phyloP scores from a whole-genome alignment of 2,329 filamentous ascomycete species.

The Golovinomyces cichoracearum region DNA sequence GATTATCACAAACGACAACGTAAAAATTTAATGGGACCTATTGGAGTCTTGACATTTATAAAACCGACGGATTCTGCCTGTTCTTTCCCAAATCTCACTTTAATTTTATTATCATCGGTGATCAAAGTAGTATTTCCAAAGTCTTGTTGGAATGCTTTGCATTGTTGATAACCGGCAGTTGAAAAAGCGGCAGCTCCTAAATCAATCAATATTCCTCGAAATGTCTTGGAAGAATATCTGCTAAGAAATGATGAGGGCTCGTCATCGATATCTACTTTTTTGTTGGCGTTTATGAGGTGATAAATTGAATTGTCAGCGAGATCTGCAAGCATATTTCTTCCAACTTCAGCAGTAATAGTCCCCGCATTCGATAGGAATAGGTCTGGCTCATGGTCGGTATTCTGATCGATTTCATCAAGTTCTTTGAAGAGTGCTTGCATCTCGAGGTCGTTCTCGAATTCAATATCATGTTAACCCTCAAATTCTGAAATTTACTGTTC shows the following conservation, averaged over 20 bases:
- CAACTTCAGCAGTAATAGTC: not conserved
- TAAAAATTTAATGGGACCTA: not conserved
- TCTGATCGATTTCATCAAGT: not conserved
- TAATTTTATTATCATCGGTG: slow-evolving; percentile 1
- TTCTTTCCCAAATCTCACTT: not conserved
- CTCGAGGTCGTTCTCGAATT: not conserved
- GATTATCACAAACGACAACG: not conserved
- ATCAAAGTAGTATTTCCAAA: not conserved
- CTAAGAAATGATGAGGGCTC: slow-evolving; percentile 1
- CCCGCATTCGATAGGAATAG: not conserved
- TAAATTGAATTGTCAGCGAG: not conserved
- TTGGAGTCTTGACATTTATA: slow-evolving; percentile 1
- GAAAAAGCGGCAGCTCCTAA: not conserved
- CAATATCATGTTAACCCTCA: not conserved
- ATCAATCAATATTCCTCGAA: slow-evolving; percentile 1
- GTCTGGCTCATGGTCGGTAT: not conserved
- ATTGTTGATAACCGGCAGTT: not conserved
- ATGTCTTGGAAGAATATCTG: not conserved
- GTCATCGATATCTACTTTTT: not conserved
- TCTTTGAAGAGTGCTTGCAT: not conserved
- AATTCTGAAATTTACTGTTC: not conserved
- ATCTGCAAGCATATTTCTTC: not conserved
- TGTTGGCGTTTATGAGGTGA: not conserved
- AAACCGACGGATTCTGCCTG: not conserved
- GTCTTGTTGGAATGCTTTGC: not conserved